Evolutionary conservation across 2,329 filamentous ascomycete genomes (phyloP).

Genomic region (Cordyceps farinosa): DNA sequence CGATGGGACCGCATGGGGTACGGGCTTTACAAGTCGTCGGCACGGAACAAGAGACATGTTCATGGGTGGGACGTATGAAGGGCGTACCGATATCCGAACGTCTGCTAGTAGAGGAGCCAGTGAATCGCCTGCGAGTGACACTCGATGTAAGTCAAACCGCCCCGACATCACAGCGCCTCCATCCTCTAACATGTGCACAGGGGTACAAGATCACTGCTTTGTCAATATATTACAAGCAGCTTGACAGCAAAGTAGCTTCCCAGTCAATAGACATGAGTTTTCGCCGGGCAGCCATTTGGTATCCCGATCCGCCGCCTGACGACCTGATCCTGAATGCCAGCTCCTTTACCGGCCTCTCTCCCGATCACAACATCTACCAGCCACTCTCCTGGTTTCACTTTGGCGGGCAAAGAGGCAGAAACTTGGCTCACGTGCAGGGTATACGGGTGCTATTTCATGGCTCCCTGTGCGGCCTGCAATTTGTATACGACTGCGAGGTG

Average conservation of each 20-base stretch:
- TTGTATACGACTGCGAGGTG: background rate
- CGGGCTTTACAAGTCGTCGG: background rate
- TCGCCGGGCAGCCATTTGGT: background rate
- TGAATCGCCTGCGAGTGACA: background rate
- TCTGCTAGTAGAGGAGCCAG: background rate
- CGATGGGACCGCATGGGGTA: background rate
- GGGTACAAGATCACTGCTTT: conserved; percentile 1
- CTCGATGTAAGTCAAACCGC: background rate
- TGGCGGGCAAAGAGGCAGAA: background rate
- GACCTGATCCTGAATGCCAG: background rate
- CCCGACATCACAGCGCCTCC: background rate
- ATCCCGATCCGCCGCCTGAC: background rate
- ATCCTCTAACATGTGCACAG: background rate
- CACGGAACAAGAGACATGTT: background rate
- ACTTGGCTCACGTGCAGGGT: background rate
- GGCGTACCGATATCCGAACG: background rate
- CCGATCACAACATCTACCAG: background rate
- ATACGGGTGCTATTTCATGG: background rate
- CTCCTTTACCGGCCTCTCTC: background rate
- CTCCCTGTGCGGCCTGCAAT: background rate
- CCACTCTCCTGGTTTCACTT: background rate
- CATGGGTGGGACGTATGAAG: background rate
- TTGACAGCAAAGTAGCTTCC: background rate
- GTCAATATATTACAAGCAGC: background rate
- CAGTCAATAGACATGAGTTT: no score